phyloP scores from a whole-genome alignment of 192 early-diverging fungal genomes.

The Coemansia sp. region DNA sequence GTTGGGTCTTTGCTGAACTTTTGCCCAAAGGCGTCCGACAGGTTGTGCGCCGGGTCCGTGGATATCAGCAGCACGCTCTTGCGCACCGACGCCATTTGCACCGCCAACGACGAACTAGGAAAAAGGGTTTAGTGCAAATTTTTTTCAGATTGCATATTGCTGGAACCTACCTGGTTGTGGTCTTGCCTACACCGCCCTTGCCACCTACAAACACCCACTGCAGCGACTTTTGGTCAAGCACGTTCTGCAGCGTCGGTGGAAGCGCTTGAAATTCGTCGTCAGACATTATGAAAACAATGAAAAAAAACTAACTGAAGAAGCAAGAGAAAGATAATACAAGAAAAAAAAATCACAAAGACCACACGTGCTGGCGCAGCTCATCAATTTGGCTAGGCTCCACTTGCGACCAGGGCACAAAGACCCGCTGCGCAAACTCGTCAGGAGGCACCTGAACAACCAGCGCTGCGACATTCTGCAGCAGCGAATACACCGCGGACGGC shows the following conservation, averaged over 20 bases:
- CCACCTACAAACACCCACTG: constrained; percentile 99
- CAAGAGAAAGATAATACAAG: constrained; percentile 4
- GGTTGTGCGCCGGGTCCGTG: constrained; percentile 98
- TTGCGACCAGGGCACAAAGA: constrained; percentile 22
- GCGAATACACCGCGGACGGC: constrained; percentile 45
- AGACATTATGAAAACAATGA: constrained; percentile 33
- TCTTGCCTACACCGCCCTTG: constrained; percentile 98
- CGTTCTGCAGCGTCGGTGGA: constrained; percentile 89
- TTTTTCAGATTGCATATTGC: neutral
- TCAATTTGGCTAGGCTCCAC: constrained; percentile 11
- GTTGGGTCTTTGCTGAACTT: constrained; percentile 98
- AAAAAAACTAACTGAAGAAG: constrained; percentile 6
- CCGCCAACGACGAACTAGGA: constrained; percentile 87
- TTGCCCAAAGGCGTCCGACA: constrained; percentile 98
- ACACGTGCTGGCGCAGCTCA: constrained; percentile 12
- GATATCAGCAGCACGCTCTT: constrained; percentile 96
- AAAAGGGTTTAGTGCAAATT: neutral
- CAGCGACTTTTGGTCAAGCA: constrained; percentile 92
- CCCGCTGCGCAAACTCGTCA: constrained; percentile 41
- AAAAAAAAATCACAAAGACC: neutral
- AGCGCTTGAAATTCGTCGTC: constrained; percentile 73
- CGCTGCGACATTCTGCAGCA: constrained; percentile 52
- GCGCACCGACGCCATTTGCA: constrained; percentile 85
- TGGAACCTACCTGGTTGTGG: constrained; percentile 57
- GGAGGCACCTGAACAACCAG: constrained; percentile 34